Conservation (phyloP, 2,329 filamentous ascomycete genomes). For the Pyrenophora seminiperda region DNA sequence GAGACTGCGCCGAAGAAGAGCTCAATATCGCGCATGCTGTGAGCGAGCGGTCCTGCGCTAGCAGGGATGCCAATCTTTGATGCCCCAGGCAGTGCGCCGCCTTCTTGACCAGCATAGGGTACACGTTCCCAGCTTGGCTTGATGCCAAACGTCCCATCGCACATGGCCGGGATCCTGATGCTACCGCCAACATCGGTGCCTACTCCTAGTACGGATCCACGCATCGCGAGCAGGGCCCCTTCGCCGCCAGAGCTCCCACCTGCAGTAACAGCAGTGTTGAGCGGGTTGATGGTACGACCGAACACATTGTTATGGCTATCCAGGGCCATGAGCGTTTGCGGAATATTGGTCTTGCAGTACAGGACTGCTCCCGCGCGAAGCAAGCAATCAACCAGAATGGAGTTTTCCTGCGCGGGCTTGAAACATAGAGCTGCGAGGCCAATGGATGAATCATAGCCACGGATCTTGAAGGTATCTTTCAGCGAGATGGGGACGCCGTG, state of each 20-base stretch:
- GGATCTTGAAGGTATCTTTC: conserved; percentile 58
- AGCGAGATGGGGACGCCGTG: conserved; percentile 56
- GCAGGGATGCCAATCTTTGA: conserved; percentile 53
- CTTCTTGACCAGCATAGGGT: conserved; percentile 59
- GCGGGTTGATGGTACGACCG: conserved; percentile 55
- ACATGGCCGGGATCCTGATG: conserved; percentile 58
- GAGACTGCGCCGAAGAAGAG: conserved; percentile 61
- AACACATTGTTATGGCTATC: conserved; percentile 60
- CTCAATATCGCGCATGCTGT: conserved; percentile 57
- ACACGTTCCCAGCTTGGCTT: conserved; percentile 55
- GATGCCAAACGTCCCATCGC: conserved; percentile 57
- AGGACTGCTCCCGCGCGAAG: conserved; percentile 55
- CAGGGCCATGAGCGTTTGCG: conserved; percentile 59
- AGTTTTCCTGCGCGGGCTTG: conserved; percentile 47
- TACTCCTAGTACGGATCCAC: conserved; percentile 57
- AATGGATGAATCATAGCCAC: conserved; percentile 51
- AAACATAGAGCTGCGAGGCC: conserved; percentile 52
- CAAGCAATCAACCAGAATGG: conserved; percentile 52
- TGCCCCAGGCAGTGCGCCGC: conserved; percentile 53
- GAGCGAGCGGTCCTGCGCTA: conserved; percentile 55
- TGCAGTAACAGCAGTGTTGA: conserved; percentile 55
- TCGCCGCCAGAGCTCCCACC: conserved; percentile 61
- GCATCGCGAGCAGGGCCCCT: conserved; percentile 56
- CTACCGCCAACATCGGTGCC: conserved; percentile 62
- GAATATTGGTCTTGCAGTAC: conserved; percentile 61